These are phyloP conservation scores for Thymus quinquecostatus DNA, from an alignment of 257 asterid species.

Conservation along the genomic window DNA sequence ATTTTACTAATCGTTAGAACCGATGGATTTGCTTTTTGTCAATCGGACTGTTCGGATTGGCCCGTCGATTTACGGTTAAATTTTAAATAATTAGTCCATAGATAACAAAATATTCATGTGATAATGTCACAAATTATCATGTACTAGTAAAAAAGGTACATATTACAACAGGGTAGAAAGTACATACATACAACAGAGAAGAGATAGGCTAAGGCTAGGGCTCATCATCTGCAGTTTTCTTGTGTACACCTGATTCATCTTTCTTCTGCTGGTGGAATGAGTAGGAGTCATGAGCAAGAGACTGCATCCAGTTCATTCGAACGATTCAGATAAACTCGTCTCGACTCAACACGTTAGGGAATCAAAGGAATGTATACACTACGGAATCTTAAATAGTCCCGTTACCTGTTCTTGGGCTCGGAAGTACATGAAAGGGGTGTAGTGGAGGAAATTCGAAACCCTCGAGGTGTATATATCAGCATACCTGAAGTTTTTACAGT, in stretches of 20 bases:
- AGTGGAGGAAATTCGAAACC: slow-evolving; percentile 89
- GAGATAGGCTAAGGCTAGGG: not conserved
- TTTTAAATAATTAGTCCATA: no score
- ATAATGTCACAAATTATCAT: no score
- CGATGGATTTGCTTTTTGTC: no score
- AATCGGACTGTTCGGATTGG: no score
- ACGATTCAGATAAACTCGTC: not conserved
- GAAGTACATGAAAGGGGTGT: slow-evolving; percentile 92
- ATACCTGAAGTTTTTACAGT: slow-evolving; percentile 55
- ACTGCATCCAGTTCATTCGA: slow-evolving; percentile 47
- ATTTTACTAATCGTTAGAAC: no score
- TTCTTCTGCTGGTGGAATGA: slow-evolving; percentile 41
- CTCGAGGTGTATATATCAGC: slow-evolving; percentile 93
- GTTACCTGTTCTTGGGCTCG: slow-evolving; percentile 88
- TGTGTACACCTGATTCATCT: not conserved
- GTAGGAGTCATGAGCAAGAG: slow-evolving; percentile 77
- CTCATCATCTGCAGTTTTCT: not conserved
- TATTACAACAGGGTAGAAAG: no score
- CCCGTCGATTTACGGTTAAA: no score
- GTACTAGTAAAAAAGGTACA: no score
- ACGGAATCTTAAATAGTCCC: no score
- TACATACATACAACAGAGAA: not conserved
- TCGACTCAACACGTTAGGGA: no score
- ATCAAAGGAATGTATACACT: no score
- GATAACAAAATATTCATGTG: no score